phyloP scores from a whole-genome alignment of 495 filamentous ascomycete genomes.

The Glonium stellatum region DNA sequence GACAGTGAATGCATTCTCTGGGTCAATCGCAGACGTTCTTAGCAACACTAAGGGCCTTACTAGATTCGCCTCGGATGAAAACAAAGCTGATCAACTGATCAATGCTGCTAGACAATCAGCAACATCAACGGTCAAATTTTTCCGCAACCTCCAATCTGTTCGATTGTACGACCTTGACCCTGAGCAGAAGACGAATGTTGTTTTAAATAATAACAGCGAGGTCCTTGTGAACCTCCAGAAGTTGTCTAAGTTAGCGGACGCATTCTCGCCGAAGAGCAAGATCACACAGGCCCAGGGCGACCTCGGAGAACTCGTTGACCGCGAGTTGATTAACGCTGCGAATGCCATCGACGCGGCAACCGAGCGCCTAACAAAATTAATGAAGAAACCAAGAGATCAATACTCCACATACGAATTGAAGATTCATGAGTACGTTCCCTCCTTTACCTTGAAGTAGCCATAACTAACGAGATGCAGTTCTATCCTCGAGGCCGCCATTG shows the following conservation, averaged over 20 bases:
- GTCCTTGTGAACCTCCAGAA: slow-evolving; percentile 86
- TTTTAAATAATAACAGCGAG: slow-evolving; percentile 93
- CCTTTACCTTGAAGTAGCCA: neutral
- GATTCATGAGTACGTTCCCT: slow-evolving; percentile 60
- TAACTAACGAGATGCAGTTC: slow-evolving; percentile 33
- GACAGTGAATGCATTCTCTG: slow-evolving; percentile 80
- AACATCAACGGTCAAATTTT: slow-evolving; percentile 85
- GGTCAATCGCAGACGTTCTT: slow-evolving; percentile 86
- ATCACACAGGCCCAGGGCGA: slow-evolving; percentile 70
- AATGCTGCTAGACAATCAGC: slow-evolving; percentile 78
- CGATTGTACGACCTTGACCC: slow-evolving; percentile 81
- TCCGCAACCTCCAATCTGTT: slow-evolving; percentile 90
- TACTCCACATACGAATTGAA: slow-evolving; percentile 95
- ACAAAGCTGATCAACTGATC: slow-evolving; percentile 77
- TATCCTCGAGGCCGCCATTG: slow-evolving; percentile 88
- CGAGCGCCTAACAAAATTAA: slow-evolving; percentile 78
- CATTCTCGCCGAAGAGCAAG: slow-evolving; percentile 81
- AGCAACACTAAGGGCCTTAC: slow-evolving; percentile 94
- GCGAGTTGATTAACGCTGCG: slow-evolving; percentile 86
- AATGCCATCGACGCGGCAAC: slow-evolving; percentile 91
- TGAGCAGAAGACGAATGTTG: slow-evolving; percentile 84
- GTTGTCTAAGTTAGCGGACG: slow-evolving; percentile 84
- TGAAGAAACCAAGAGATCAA: slow-evolving; percentile 85
- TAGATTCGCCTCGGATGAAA: slow-evolving; percentile 90
- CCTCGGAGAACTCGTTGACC: slow-evolving; percentile 86